Evolutionary conservation across 2,329 filamentous ascomycete genomes (phyloP).

Genomic region (Aspergillus aculeatus): DNA sequence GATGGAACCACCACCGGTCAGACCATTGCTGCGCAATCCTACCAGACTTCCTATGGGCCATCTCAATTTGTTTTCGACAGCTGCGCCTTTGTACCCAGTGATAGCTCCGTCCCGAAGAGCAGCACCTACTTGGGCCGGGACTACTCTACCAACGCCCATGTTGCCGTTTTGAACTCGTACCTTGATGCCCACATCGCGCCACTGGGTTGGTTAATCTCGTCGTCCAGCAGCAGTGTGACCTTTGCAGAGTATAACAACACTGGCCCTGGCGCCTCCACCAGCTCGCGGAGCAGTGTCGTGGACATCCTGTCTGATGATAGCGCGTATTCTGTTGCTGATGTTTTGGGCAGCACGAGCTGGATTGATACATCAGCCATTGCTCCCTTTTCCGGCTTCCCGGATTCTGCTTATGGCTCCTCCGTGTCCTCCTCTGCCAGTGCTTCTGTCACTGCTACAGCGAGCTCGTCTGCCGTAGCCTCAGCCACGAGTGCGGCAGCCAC

Average conservation of each 20-base stretch:
- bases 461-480: background rate
- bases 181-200: background rate
- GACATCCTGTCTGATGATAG: background rate
- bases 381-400: background rate
- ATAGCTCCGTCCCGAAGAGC: background rate
- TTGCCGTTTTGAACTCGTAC: background rate
- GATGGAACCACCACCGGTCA: background rate
- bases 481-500: background rate
- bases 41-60: background rate
- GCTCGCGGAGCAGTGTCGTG: background rate
- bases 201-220: background rate
- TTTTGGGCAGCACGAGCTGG: background rate
- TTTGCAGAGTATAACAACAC: constrained; percentile 2
- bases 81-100: background rate
- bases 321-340: background rate
- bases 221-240: background rate
- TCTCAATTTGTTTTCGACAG: background rate
- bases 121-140: background rate
- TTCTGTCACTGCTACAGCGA: background rate
- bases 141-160: background rate
- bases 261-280: background rate
- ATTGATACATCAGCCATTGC: background rate
- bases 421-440: background rate
- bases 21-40: background rate
- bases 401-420: background rate